These are phyloP conservation scores for Corylus avellana DNA, from an alignment of 306 rosid species.

Conservation along the genomic window DNA sequence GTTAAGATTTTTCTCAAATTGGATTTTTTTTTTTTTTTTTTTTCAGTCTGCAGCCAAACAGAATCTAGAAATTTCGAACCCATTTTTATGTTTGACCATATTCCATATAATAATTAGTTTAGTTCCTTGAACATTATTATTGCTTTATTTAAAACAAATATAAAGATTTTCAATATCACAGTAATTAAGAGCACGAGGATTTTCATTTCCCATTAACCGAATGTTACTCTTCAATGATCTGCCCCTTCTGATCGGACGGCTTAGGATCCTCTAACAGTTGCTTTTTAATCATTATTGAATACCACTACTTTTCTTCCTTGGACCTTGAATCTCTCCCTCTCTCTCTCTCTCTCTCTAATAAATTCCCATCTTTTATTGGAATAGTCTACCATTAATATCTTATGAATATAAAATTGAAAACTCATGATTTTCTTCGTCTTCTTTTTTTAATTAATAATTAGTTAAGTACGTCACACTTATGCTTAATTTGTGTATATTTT, in stretches of 20 bases:
- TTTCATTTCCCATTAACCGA: conserved; percentile 3
- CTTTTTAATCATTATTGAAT: conserved; percentile 10
- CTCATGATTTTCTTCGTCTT: background rate
- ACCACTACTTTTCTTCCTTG: conserved; percentile 14
- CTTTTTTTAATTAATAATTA: background rate
- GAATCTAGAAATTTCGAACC: background rate
- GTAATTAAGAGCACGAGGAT: conserved; percentile 20
- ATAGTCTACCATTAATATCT: background rate
- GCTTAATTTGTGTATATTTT: background rate
- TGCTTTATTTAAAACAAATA: background rate
- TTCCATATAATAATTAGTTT: too few species aligned
- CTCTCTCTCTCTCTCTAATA: background rate
- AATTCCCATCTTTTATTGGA: background rate
- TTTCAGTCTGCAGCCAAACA: background rate
- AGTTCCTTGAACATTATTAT: background rate
- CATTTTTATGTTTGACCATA: background rate
- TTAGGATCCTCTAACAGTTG: conserved; percentile 10
- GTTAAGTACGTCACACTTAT: background rate
- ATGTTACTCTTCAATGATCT: conserved; percentile 37
- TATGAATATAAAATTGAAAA: background rate
- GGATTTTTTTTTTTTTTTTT: too few species aligned
- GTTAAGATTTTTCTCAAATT: background rate
- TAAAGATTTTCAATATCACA: background rate
- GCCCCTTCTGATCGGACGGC: conserved; percentile 27
- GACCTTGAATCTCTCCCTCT: background rate